Conservation (phyloP, 768 basidiomycete species). For the Calvatia gigantea region DNA sequence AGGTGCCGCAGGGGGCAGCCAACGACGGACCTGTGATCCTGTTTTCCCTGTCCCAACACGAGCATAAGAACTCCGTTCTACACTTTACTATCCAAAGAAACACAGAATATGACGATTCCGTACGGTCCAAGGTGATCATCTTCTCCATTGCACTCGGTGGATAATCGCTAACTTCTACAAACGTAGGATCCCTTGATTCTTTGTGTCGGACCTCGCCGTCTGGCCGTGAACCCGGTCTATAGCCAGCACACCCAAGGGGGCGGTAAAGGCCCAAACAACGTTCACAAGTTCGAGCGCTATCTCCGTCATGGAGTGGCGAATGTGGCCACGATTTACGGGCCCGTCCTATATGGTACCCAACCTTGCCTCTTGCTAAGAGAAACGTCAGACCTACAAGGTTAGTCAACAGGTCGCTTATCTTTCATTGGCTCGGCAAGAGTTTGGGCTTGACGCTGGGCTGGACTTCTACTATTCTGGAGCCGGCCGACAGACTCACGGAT, state of each 20-base stretch:
- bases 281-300: constrained; percentile 94
- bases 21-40: constrained; percentile 51
- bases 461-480: background rate
- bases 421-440: constrained; percentile 1
- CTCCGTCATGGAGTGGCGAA: constrained; percentile 76
- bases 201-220: constrained; percentile 84
- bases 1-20: constrained; percentile 67
- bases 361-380: constrained; percentile 77
- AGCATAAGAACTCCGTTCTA: constrained; percentile 91
- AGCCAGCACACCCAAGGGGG: constrained; percentile 91
- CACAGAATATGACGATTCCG: constrained; percentile 86
- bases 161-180: constrained; percentile 7
- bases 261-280: constrained; percentile 90
- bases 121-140: constrained; percentile 78
- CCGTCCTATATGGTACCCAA: constrained; percentile 82
- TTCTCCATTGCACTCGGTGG: background rate
- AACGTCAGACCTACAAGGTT: constrained; percentile 64
- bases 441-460: background rate
- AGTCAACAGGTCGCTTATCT: constrained; percentile 14
- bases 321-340: constrained; percentile 88
- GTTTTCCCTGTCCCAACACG: constrained; percentile 87
- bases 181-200: constrained; percentile 81
- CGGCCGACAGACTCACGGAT: background rate
- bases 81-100: constrained; percentile 94
- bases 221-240: constrained; percentile 84